phyloP scores from a whole-genome alignment of 768 basidiomycete species.

The Tylopilus cervinicoccineus region DNA sequence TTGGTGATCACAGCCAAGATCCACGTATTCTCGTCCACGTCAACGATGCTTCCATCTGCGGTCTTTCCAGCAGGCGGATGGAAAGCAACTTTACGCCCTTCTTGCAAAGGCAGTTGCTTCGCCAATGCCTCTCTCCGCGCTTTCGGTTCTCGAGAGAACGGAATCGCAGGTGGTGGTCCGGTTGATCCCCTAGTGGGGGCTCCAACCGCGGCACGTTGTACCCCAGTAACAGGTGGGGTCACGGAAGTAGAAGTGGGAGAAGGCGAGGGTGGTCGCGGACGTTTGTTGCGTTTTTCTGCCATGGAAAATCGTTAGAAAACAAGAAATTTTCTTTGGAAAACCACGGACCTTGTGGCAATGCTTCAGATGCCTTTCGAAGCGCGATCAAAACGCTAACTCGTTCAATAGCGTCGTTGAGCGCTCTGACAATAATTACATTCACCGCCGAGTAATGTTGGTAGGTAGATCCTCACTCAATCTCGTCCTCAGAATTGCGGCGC shows the following conservation, averaged over 20 bases:
- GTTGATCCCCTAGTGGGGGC: slow-evolving; percentile 48
- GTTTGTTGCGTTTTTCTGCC: slow-evolving; percentile 73
- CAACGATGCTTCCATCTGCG: slow-evolving; percentile 46
- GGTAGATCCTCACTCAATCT: slow-evolving; percentile 50
- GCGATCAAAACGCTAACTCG: slow-evolving; percentile 66
- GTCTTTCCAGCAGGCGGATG: slow-evolving; percentile 62
- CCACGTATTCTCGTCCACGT: slow-evolving; percentile 54
- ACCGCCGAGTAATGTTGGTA: background rate
- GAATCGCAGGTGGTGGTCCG: slow-evolving; percentile 46
- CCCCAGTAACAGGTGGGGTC: slow-evolving; percentile 23
- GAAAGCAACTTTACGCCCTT: slow-evolving; percentile 78
- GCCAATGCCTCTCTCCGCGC: slow-evolving; percentile 57
- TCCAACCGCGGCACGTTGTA: slow-evolving; percentile 13
- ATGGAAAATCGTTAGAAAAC: slow-evolving; percentile 1
- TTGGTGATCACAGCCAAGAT: slow-evolving; percentile 74
- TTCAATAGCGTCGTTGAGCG: slow-evolving; percentile 70
- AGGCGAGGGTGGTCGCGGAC: slow-evolving; percentile 69
- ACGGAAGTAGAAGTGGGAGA: slow-evolving; percentile 48
- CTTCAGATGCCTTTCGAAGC: slow-evolving; percentile 67
- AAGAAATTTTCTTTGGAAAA: background rate
- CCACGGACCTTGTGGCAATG: slow-evolving; percentile 48
- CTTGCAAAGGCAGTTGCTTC: slow-evolving; percentile 63
- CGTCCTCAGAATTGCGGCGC: slow-evolving; percentile 51
- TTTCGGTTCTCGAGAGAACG: slow-evolving; percentile 65
- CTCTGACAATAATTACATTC: slow-evolving; percentile 38